phyloP scores from a whole-genome alignment of 371 early-diverging fungal species.

The Mucor velutinosus region DNA sequence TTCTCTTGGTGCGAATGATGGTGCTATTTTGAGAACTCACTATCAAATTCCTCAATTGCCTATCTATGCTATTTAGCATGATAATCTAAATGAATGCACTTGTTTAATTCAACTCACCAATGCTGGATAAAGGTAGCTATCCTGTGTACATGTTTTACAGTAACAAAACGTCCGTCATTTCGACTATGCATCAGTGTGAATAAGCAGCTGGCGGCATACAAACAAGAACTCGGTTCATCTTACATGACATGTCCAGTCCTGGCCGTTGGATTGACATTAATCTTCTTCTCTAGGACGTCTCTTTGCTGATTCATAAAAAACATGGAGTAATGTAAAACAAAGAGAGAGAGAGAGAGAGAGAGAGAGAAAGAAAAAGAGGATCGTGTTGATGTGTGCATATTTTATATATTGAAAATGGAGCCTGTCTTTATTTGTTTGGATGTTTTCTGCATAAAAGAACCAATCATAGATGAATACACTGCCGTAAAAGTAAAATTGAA shows the following conservation, averaged over 20 bases:
- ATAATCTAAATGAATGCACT: neutral
- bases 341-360: too few species aligned
- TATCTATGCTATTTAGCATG: slow-evolving; percentile 15
- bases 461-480: neutral
- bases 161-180: slow-evolving; percentile 8
- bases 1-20: slow-evolving; percentile 6
- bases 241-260: neutral
- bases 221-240: neutral
- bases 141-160: neutral
- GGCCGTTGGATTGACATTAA: neutral
- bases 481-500: neutral
- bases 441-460: slow-evolving; percentile 1
- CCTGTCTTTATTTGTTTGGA: neutral
- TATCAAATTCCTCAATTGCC: slow-evolving; percentile 90
- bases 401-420: neutral
- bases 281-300: neutral
- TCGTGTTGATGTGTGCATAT: neutral
- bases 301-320: neutral
- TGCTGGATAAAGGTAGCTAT: slow-evolving; percentile 15
- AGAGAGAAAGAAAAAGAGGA: neutral
- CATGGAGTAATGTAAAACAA: neutral
- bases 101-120: slow-evolving; percentile 2
- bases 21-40: slow-evolving; percentile 40
- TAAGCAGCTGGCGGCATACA: neutral
- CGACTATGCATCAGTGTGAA: neutral